Percentiles rank a stretch among this genome's conserved stretches.
Evolutionary conservation across 225 moss, liverwort and hornwort genomes (phyloP).

Genomic region (Bryoerythrophyllum caledonicum): DNA sequence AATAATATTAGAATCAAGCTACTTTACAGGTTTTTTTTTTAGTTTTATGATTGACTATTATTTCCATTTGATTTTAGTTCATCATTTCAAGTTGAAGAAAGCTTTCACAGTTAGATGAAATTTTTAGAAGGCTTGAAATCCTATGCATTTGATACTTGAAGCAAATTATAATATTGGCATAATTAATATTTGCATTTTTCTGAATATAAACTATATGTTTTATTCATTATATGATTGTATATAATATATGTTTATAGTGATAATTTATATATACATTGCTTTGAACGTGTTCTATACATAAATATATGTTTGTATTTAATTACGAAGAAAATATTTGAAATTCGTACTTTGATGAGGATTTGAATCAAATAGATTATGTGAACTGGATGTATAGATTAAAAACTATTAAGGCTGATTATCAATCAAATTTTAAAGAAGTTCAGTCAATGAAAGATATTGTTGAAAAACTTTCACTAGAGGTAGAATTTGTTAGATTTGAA

Average conservation of each 20-base stretch:
- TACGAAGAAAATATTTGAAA: too few relatives aligned
- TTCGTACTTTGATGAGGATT: too few relatives aligned
- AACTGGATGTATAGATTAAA: slow-evolving; percentile 4
- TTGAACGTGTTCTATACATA: background rate
- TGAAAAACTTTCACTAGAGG: slow-evolving; percentile 29
- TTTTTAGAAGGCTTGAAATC: background rate
- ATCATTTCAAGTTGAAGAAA: background rate
- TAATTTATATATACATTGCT: too few relatives aligned
- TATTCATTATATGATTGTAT: too few relatives aligned
- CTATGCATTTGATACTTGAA: background rate
- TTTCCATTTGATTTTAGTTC: background rate
- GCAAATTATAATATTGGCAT: background rate
- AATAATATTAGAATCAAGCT: slow-evolving; percentile 10
- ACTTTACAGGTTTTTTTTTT: slow-evolving; percentile 7
- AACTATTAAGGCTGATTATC: slow-evolving; percentile 2
- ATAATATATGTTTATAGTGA: too few relatives aligned
- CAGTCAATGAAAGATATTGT: slow-evolving; percentile 19
- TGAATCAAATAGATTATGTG: too few relatives aligned
- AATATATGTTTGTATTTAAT: background rate
- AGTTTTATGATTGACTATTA: background rate
- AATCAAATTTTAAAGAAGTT: slow-evolving; percentile 13
- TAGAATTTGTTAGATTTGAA: background rate
- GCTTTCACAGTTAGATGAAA: background rate
- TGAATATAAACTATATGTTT: too few relatives aligned
- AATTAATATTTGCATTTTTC: background rate